These are phyloP conservation scores for Roridomyces roridus DNA, from an alignment of 768 basidiomycete species.

Conservation along the genomic window DNA sequence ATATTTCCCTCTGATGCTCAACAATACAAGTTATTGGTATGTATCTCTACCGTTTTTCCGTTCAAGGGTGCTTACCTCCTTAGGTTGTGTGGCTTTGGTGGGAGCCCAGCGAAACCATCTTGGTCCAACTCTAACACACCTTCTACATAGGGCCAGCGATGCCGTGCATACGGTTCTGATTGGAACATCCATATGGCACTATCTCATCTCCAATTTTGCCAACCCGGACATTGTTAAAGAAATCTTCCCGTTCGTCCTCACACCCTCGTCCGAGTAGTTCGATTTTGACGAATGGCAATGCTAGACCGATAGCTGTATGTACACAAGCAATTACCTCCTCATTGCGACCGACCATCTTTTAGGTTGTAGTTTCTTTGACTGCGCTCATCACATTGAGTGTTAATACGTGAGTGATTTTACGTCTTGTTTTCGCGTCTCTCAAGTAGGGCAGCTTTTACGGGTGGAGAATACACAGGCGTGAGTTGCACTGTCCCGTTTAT, in stretches of 20 bases:
- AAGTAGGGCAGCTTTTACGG: slow-evolving; percentile 1
- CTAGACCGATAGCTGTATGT: too few species aligned
- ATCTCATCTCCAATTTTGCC: slow-evolving; percentile 2
- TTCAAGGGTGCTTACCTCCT: neutral
- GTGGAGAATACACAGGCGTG: slow-evolving; percentile 13
- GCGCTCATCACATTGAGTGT: slow-evolving; percentile 19
- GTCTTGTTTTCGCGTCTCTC: neutral
- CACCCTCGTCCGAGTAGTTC: too few species aligned
- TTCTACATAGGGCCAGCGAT: slow-evolving; percentile 10
- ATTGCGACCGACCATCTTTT: neutral
- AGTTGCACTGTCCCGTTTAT: neutral
- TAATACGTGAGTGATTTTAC: slow-evolving; percentile 4
- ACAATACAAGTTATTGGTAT: slow-evolving; percentile 15
- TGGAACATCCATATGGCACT: slow-evolving; percentile 15
- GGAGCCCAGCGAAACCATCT: too few species aligned
- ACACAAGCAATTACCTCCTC: too few species aligned
- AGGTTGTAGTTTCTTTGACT: slow-evolving; percentile 14
- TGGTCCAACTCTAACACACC: neutral
- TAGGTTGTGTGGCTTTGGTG: slow-evolving; percentile 17
- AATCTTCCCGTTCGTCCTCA: slow-evolving; percentile 5
- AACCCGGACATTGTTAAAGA: neutral
- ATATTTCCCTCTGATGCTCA: slow-evolving; percentile 14
- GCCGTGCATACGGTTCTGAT: slow-evolving; percentile 15
- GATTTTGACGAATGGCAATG: too few species aligned
- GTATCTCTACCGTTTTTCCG: neutral